phyloP scores from a whole-genome alignment of 805 yeast genomes.

The Starmerella asiatica region DNA sequence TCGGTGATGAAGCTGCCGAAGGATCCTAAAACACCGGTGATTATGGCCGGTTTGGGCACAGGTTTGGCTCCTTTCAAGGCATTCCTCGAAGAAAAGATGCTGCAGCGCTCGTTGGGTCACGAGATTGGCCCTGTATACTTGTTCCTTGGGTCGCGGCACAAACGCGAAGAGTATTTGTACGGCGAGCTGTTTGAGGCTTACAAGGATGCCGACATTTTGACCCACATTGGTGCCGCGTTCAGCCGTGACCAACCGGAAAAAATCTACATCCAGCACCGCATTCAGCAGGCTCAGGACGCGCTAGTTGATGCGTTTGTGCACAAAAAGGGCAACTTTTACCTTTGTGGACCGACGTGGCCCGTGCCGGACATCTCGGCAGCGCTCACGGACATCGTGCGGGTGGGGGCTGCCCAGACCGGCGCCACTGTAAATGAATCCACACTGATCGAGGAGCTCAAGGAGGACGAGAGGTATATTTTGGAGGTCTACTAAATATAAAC shows the following conservation, averaged over 20 bases:
- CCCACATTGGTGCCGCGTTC: slow-evolving; percentile 95
- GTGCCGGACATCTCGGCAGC: slow-evolving; percentile 93
- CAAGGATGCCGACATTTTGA: slow-evolving; percentile 77
- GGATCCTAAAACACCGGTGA: slow-evolving; percentile 71
- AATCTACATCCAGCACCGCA: slow-evolving; percentile 88
- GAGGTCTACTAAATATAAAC: slow-evolving; percentile 90
- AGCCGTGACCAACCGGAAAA: slow-evolving; percentile 94
- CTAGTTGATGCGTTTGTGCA: slow-evolving; percentile 66
- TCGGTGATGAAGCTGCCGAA: slow-evolving; percentile 95
- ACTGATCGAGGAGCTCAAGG: slow-evolving; percentile 87
- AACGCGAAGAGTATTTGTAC: slow-evolving; percentile 84
- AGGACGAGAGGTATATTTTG: slow-evolving; percentile 75
- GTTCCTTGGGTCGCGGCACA: slow-evolving; percentile 88
- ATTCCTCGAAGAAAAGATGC: slow-evolving; percentile 83
- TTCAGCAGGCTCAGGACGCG: slow-evolving; percentile 58
- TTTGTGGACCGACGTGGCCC: slow-evolving; percentile 99
- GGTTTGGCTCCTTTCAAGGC: slow-evolving; percentile 98
- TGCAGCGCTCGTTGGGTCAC: slow-evolving; percentile 80
- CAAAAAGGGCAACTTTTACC: slow-evolving; percentile 78
- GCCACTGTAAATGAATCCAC: slow-evolving; percentile 56
- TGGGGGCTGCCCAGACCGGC: slow-evolving; percentile 59
- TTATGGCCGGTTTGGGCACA: slow-evolving; percentile 96
- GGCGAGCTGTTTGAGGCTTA: slow-evolving; percentile 98
- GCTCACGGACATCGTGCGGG: slow-evolving; percentile 60
- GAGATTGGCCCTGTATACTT: slow-evolving; percentile 81